Evolutionary conservation across 129 eudicot species (phyloP), one percentile per base, ranked within the genome.

Genomic region (Flaveria linearis): DNA sequence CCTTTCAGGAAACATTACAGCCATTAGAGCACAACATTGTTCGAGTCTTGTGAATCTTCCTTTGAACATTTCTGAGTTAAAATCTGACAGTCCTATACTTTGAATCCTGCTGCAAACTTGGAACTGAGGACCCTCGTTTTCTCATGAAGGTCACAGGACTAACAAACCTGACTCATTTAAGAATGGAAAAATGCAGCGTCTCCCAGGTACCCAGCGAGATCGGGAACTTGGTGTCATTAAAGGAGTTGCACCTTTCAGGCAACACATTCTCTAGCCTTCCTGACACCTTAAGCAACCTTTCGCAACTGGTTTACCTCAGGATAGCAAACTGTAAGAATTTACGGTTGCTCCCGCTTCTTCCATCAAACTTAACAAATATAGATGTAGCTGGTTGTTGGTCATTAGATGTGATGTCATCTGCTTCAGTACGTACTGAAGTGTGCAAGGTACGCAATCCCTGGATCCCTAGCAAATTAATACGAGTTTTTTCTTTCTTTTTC

Each of bases 221-320:
- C 45, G 72, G 72, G 64, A 75, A 75, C 63, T 36, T 75, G 63
- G 63, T 75, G 79, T 61, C 61, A 3, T 18, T 75, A 62, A 11
- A n/a, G 46, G 1, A 6, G n/a, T 62, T 75, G 18, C 8, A 46
- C 39, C 72, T 75, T 63, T 46, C 80, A 11, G 17, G 7, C 6
- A 26, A 60, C 80, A 8, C 49, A 10, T 63, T 75, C 36, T 30
- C 61, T 22, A 43, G 55, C 69, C 78, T 73, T 43, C 78, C 69
- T 6, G 78, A 73, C 41, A 57, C 69, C 42, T 47, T 75, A 2
- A 45, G 79, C 72, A 49, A 75, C 68, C 72, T 76, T 30, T 30
- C 36, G 1, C 43, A 58, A 23, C 69, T 74, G 23, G 25, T 13
- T 22, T 15, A 13, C 69, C 78, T 74, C 41, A 22, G 7, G 0